phyloP scores from a whole-genome alignment of 129 eudicot species.

The Arctium minus region DNA sequence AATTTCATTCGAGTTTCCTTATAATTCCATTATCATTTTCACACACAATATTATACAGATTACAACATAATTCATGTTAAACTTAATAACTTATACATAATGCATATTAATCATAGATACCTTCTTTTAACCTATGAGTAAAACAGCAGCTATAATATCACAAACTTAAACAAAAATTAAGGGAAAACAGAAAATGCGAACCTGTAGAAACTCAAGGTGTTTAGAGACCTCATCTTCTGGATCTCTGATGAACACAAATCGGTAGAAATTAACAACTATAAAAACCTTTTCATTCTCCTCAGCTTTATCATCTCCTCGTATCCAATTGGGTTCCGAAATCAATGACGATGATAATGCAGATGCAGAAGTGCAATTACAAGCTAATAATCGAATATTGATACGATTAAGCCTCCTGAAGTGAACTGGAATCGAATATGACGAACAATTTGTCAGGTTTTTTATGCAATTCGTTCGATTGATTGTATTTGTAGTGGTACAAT shows the following conservation, averaged over 20 bases:
- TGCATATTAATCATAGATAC: neutral
- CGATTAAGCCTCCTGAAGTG: neutral
- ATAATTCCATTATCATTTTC: neutral
- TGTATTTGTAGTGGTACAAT: neutral
- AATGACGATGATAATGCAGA: conserved; percentile 13
- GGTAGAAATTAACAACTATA: conserved; percentile 81
- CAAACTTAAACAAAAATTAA: neutral
- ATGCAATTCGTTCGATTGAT: neutral
- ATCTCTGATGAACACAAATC: conserved; percentile 53
- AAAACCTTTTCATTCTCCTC: conserved; percentile 38
- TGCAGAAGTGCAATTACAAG: conserved; percentile 19
- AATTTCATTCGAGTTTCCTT: neutral
- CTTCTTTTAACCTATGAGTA: neutral
- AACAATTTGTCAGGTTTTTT: neutral
- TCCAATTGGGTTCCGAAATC: conserved; percentile 35
- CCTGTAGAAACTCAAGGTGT: conserved; percentile 76
- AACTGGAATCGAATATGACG: conserved; percentile 8
- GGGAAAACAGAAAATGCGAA: neutral
- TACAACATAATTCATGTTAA: neutral
- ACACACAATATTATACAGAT: neutral
- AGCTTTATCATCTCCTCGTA: conserved; percentile 14
- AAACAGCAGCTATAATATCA: neutral
- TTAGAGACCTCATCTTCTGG: conserved; percentile 62
- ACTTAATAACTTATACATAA: neutral
- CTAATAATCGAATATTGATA: neutral